Base-by-base conservation (phyloP, 805 yeast species). In the Metschnikowia koreensis region DNA sequence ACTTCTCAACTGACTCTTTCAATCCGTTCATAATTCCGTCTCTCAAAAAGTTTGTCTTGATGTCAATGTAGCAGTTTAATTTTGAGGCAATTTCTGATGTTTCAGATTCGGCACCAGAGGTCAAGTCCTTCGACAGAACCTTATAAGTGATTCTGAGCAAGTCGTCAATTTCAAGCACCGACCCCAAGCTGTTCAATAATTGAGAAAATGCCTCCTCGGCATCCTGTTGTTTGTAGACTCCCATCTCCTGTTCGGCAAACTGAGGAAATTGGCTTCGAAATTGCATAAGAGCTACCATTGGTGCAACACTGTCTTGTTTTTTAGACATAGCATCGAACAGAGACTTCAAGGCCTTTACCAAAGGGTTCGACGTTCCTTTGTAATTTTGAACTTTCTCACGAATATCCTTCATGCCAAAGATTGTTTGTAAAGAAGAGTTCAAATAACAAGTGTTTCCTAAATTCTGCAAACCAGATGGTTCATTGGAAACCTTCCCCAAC, bases 191-290 rank as follows among this genome's bases (percentile, higher is more conserved):
- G 36, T 74, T 71, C 56, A 92, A 70, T 46, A 94, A 78, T 66
- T 87, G 93, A 7, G 97, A 86, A 71, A 83, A 91, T 15, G 93
- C 87, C 67, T 94, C 99, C 72, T 94, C 99, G 0, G 99, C 99
- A 74, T 94, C 99, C 71, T 94, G 99, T 72, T 94, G 99, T 69
- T 89, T 91, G 65, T 80, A 87, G 51, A 79, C 71, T 1, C 97
- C 97, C 29, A 74, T 71, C 54, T 82, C 86, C 54, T 83, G 81
- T 66, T 93, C 97, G 41, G 87, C 88, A 69, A 94, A 94, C 70
- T 94, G 98, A 1, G 98, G 97, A 65, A 82, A 87, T 15, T 75
- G 71, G 44, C 76, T 72, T 66, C 97, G 83, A 59, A 89, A 74
- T 31, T 81, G 73, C 37, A 82, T 75, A 55, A 94, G 73, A 53